Evolutionary conservation across 306 rosid species (phyloP).

Genomic region (Malus orientalis): DNA sequence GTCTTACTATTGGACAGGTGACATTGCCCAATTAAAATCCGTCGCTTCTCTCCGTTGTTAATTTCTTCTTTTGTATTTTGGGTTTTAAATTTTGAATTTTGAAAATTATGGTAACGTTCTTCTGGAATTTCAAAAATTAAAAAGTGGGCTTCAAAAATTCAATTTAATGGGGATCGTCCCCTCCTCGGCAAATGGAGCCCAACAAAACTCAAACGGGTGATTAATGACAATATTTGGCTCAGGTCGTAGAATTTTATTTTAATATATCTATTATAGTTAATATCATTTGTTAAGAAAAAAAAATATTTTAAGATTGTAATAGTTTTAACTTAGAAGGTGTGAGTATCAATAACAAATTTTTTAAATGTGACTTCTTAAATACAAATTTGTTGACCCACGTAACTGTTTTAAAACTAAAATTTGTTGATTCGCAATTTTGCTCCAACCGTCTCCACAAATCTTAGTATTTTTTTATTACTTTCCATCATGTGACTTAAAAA

Average conservation of each 20-base stretch:
- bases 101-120: neutral
- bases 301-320: no score
- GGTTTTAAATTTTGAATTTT: slow-evolving; percentile 11
- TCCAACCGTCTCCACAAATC: no score
- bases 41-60: neutral
- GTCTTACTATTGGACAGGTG: slow-evolving; percentile 20
- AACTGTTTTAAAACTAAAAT: no score
- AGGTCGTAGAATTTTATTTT: no score
- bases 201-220: neutral
- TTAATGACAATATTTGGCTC: no score
- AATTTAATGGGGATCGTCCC: neutral
- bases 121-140: neutral
- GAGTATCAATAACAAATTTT: no score
- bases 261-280: rapidly evolving
- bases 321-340: no score
- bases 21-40: slow-evolving; percentile 19
- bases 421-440: no score
- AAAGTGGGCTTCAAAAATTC: neutral
- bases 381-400: no score
- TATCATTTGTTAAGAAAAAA: rapidly evolving
- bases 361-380: no score
- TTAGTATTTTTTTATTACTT: no score
- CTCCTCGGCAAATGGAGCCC: neutral
- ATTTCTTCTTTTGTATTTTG: neutral
- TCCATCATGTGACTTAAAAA: no score